Evolutionary conservation across 2,329 filamentous ascomycete genomes (phyloP), one percentile per base, ranked within the genome.

Genomic region (Macrophomina tecta): DNA sequence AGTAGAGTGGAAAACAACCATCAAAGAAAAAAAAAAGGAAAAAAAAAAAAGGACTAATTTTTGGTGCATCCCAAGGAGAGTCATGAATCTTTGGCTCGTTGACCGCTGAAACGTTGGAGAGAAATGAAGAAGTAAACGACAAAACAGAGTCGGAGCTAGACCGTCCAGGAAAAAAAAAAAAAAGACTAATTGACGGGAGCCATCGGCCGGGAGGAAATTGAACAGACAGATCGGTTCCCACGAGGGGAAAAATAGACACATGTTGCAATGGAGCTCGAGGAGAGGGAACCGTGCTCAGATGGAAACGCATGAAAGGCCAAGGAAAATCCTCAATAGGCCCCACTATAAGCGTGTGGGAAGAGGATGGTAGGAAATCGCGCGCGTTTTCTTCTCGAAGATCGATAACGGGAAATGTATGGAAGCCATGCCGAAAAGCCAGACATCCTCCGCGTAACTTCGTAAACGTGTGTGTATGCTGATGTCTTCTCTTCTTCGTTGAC

Each of bases 51-150:
- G 53, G 32, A 53, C 12, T 32, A 53, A 38, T 55, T 55, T 51
- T 32, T 49, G 40, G 34, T 48, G 30, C 18, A 30, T n/a, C 23
- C 45, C 32, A 62, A 62, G 58, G 58, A 62, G 58, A 62, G 58
- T 62, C 58, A n/a, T 62, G 45, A 62, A 62, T 62, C 58, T 62
- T 58, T 62, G 58, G 58, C 58, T 62, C 58, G 58, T 62, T 38
- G 55, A 60, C 58, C 58, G 58, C 45, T 55, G 58, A 62, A 40
- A 62, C 58, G 45, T 49, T 49, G 42, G 58, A 16, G 38, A 23
- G 23, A 23, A 23, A 23, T 2, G 38, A 28, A 48, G 48, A 51
- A 60, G 46, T 34, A 11, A 18, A 60, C 28, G 40, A 23, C 23
- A 45, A 34, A 48, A 46, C 14, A 23, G 23, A 23, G 23, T 23